These are phyloP conservation scores for Lyophyllum decastes DNA, from an alignment of 768 basidiomycete genomes.

Conservation along the genomic window DNA sequence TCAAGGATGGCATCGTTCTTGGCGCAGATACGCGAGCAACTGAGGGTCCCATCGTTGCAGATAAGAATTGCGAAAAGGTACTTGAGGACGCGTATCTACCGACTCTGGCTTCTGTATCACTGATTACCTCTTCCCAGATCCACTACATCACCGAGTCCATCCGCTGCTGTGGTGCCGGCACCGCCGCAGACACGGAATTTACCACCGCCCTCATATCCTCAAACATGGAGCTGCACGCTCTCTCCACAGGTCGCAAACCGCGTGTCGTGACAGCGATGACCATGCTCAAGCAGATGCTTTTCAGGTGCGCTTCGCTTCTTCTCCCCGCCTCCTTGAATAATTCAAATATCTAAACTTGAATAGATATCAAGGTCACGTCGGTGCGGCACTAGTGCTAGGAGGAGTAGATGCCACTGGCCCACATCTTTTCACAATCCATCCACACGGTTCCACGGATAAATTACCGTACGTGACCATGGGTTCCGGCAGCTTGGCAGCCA, in stretches of 20 bases:
- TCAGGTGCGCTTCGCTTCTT: constrained; percentile 51
- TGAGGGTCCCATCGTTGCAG: constrained; percentile 90
- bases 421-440: constrained; percentile 93
- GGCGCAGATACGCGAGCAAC: constrained; percentile 98
- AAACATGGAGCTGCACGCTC: constrained; percentile 90
- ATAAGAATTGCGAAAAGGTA: constrained; percentile 99
- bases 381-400: constrained; percentile 94
- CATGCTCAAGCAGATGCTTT: constrained; percentile 96
- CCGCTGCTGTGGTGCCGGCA: constrained; percentile 97
- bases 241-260: constrained; percentile 90
- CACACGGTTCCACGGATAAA: constrained; percentile 98
- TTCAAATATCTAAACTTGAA: neutral
- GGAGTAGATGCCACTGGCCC: constrained; percentile 95
- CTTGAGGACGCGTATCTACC: constrained; percentile 14
- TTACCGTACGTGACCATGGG: constrained; percentile 99
- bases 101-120: neutral
- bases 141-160: constrained; percentile 96
- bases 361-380: constrained; percentile 92
- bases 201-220: constrained; percentile 93
- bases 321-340: neutral
- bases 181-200: constrained; percentile 98
- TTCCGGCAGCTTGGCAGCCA: constrained; percentile 92
- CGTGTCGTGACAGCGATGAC: constrained; percentile 98
- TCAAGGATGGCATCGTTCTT: constrained; percentile 88
- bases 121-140: constrained; percentile 55